Evolutionary conservation across 306 rosid species (phyloP).

Genomic region (Prosopis cineraria): DNA sequence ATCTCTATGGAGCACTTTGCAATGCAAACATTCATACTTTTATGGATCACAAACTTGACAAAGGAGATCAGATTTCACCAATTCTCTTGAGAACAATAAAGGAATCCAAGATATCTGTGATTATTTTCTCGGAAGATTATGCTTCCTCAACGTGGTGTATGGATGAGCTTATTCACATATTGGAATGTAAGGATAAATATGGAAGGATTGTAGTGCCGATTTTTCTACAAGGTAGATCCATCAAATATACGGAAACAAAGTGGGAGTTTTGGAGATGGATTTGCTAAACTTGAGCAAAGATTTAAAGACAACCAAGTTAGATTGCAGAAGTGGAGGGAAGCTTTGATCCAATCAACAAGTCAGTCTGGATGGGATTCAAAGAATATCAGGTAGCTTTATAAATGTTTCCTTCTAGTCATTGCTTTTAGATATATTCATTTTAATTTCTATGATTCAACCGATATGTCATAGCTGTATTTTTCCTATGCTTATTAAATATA

Average conservation of each 20-base stretch:
- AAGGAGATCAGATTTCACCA: background rate
- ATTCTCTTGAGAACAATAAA: background rate
- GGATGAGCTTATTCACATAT: background rate
- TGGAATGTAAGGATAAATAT: background rate
- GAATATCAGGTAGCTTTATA: background rate
- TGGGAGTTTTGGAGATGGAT: background rate
- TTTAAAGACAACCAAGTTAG: background rate
- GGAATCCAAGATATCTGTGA: background rate
- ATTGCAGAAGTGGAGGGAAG: background rate
- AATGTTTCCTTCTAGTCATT: too few species aligned
- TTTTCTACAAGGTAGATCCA: background rate
- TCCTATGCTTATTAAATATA: too few species aligned
- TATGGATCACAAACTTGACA: background rate
- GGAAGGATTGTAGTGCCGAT: background rate
- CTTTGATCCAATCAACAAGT: background rate
- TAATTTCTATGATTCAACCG: too few species aligned
- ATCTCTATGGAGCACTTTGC: background rate
- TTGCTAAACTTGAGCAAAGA: background rate
- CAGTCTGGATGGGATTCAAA: background rate
- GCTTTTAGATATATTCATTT: too few species aligned
- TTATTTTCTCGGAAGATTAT: background rate
- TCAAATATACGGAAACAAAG: background rate
- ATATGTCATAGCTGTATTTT: too few species aligned
- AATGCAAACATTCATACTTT: background rate
- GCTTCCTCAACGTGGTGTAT: background rate